phyloP scores from a whole-genome alignment of 306 rosid genomes.

The Medicago arabica region DNA sequence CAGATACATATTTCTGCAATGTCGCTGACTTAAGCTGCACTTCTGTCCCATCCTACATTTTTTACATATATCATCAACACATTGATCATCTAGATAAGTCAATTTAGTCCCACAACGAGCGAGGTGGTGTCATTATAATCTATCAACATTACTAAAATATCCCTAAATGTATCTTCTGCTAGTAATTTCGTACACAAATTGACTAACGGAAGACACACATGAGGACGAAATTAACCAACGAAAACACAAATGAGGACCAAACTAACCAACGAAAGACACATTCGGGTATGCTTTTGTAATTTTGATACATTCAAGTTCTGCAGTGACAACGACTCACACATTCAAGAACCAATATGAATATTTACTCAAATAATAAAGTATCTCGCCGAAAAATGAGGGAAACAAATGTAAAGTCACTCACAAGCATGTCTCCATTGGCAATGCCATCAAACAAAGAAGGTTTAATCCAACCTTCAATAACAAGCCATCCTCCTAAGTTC shows the following conservation, averaged over 20 bases:
- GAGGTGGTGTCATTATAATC: not conserved
- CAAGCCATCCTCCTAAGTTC: conserved; percentile 97
- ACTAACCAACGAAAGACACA: not conserved
- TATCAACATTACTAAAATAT: not conserved
- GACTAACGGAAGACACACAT: not conserved
- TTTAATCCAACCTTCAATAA: conserved; percentile 95
- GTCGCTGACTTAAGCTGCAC: conserved; percentile 85
- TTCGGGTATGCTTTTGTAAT: no score
- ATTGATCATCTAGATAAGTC: conserved; percentile 28
- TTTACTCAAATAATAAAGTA: not conserved
- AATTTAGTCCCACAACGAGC: not conserved
- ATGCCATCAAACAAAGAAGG: conserved; percentile 94
- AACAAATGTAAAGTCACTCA: conserved; percentile 51
- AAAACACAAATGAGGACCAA: not conserved
- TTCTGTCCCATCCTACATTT: conserved; percentile 77
- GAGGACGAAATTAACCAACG: not conserved
- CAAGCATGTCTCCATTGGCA: conserved; percentile 93
- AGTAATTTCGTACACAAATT: not conserved
- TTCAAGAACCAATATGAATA: not conserved
- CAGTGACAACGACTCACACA: not conserved
- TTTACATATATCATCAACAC: conserved; percentile 26
- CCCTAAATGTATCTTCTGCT: not conserved
- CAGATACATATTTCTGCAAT: conserved; percentile 74
- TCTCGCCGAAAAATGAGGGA: conserved; percentile 12
- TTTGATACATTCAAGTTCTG: no score